phyloP scores from a whole-genome alignment of 2,329 filamentous ascomycete species.

The Zymoseptoria crescenta region DNA sequence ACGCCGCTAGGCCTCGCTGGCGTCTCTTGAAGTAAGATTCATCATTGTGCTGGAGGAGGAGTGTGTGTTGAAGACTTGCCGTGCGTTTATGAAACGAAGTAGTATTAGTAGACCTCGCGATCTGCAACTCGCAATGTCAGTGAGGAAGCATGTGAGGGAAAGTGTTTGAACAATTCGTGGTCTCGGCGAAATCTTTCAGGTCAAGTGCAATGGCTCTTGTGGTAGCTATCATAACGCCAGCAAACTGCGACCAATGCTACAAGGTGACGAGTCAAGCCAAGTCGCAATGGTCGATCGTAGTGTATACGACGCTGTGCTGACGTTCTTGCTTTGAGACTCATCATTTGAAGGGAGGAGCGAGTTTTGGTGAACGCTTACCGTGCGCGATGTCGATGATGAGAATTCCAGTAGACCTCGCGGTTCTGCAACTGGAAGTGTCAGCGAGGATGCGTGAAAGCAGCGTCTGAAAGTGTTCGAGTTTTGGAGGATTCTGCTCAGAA shows the following conservation, averaged over 20 bases:
- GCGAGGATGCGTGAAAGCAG: not conserved
- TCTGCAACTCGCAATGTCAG: too few relatives aligned
- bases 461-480: not conserved
- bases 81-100: too few relatives aligned
- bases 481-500: not conserved
- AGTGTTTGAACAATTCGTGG: too few relatives aligned
- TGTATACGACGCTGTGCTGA: not conserved
- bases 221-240: not conserved
- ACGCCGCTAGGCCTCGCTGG: too few relatives aligned
- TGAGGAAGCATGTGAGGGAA: too few relatives aligned
- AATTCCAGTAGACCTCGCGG: not conserved
- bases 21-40: too few relatives aligned
- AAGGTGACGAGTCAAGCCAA: not conserved
- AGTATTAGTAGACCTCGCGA: too few relatives aligned
- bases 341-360: not conserved
- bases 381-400: not conserved
- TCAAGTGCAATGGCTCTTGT: not conserved
- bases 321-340: not conserved
- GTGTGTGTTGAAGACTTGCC: too few relatives aligned
- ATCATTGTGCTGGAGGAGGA: too few relatives aligned
- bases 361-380: not conserved
- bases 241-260: not conserved
- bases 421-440: not conserved
- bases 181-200: too few relatives aligned
- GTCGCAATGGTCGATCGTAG: not conserved